Percentiles rank a stretch among this genome's conserved stretches.
Evolutionary conservation across 228 moss, liverwort and hornwort species (phyloP).

Genomic region (Sphagnum magellanicum): DNA sequence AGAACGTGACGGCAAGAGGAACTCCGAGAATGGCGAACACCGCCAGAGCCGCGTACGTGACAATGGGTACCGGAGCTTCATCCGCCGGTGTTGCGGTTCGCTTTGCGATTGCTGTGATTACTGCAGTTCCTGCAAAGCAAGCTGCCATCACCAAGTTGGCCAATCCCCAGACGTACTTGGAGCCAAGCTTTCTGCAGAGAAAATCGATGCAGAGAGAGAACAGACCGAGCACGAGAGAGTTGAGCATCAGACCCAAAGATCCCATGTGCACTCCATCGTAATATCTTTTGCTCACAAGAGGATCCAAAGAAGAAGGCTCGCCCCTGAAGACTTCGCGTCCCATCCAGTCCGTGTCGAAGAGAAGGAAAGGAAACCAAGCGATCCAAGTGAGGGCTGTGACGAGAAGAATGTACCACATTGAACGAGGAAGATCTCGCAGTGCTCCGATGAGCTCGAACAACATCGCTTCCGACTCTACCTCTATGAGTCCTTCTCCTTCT

Average conservation of each 20-base stretch:
- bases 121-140: conserved; percentile 53
- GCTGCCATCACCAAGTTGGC: conserved; percentile 59
- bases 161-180: conserved; percentile 79
- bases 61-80: conserved; percentile 29
- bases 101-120: conserved; percentile 46
- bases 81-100: conserved; percentile 11
- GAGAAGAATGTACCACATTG: conserved; percentile 83
- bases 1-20: conserved; percentile 81
- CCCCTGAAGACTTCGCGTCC: conserved; percentile 88
- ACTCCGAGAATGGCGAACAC: conserved; percentile 69
- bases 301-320: conserved; percentile 25
- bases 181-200: conserved; percentile 58
- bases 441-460: conserved; percentile 74
- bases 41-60: conserved; percentile 42
- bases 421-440: conserved; percentile 59
- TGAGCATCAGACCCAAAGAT: conserved; percentile 65
- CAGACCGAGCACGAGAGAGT: conserved; percentile 74
- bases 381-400: conserved; percentile 71
- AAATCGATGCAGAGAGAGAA: conserved; percentile 69
- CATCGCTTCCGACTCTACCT: conserved; percentile 60
- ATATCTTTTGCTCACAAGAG: conserved; percentile 19
- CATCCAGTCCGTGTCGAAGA: conserved; percentile 91
- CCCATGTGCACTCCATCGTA: conserved; percentile 86
- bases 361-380: conserved; percentile 78
- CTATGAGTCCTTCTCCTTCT: conserved; percentile 60